Conservation (phyloP, 2,329 filamentous ascomycete genomes). For the Aspergillus hortae region DNA sequence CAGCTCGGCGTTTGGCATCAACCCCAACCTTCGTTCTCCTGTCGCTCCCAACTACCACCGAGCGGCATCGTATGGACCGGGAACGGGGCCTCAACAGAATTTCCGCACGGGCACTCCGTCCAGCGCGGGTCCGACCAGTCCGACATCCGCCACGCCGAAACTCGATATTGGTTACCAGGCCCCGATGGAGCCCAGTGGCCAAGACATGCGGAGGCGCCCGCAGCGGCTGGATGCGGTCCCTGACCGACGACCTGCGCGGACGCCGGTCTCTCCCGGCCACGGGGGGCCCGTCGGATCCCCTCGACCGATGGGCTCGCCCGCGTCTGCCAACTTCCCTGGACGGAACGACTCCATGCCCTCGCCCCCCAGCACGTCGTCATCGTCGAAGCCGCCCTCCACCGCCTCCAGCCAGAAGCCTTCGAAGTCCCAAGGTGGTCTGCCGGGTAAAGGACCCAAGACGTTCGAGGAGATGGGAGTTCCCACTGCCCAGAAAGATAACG, state of each 20-base stretch:
- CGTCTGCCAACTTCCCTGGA: slow-evolving; percentile 30
- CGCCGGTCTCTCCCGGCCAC: slow-evolving; percentile 23
- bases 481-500: slow-evolving; percentile 73
- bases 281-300: slow-evolving; percentile 24
- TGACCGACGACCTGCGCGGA: slow-evolving; percentile 30
- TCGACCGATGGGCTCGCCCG: slow-evolving; percentile 25
- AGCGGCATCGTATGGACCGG: slow-evolving; percentile 29
- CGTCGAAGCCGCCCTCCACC: slow-evolving; percentile 33
- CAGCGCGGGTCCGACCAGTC: slow-evolving; percentile 27
- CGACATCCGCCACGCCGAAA: slow-evolving; percentile 32
- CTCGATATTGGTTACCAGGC: slow-evolving; percentile 48
- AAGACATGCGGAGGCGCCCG: slow-evolving; percentile 28
- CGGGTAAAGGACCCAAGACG: slow-evolving; percentile 80
- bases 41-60: slow-evolving; percentile 32
- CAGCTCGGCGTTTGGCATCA: slow-evolving; percentile 47
- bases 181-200: slow-evolving; percentile 38
- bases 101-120: slow-evolving; percentile 33
- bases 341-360: slow-evolving; percentile 30
- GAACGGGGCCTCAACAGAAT: slow-evolving; percentile 31
- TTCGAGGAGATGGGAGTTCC: slow-evolving; percentile 99
- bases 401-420: slow-evolving; percentile 35
- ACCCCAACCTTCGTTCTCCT: slow-evolving; percentile 45
- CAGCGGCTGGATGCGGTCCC: slow-evolving; percentile 24
- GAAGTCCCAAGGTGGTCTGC: slow-evolving; percentile 33
- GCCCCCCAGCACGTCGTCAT: slow-evolving; percentile 34